Evolutionary conservation across 768 basidiomycete genomes (phyloP), one percentile per base, ranked within the genome.

Genomic region (Lactarius indigo): DNA sequence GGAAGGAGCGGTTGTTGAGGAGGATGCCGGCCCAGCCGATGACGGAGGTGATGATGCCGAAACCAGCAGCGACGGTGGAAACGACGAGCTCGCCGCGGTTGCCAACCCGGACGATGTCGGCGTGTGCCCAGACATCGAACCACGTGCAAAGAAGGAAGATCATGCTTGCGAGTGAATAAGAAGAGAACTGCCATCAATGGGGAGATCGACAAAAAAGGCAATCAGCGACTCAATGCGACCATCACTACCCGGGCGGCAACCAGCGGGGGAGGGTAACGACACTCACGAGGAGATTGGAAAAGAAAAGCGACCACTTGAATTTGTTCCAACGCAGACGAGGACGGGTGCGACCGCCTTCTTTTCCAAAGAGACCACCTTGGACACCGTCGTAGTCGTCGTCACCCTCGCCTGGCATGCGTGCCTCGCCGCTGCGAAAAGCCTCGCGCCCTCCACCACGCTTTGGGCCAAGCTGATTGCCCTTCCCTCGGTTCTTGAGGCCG

Each of bases 271-370:
- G 12, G 9, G 9, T 37, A 1, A 37, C 35, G 7, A 37, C 35
- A 80, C 83, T 72, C 64, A 85, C 84, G 39, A 87, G 39, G 39
- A 80, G 71, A 73, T 92, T 94, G 57, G 88, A 78, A 57, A 85
- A 54, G 75, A 94, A 88, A 5, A 94, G 75, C 13, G 82, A 78
- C 91, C 91, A 93, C 75, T 95, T 94, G 83, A 94, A 94, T 68
- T 80, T 83, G 73, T 87, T 94, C 92, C 92, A 95, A 18, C 87
- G 79, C 64, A 90, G 76, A 68, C 78, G 77, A 58, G 81, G 75
- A 66, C 78, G 77, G 1, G 73, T 73, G 65, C 76, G 77, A 63
- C 78, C 78, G 58, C 76, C 78, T 44, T 80, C 80, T 64, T 72
- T 77, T 23, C 72, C 76, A 73, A 82, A 84, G 76, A 77, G 79